Evolutionary conservation across 225 moss, liverwort and hornwort genomes (phyloP), one percentile per base, ranked within the genome.

Genomic region (Polytrichum formosum): DNA sequence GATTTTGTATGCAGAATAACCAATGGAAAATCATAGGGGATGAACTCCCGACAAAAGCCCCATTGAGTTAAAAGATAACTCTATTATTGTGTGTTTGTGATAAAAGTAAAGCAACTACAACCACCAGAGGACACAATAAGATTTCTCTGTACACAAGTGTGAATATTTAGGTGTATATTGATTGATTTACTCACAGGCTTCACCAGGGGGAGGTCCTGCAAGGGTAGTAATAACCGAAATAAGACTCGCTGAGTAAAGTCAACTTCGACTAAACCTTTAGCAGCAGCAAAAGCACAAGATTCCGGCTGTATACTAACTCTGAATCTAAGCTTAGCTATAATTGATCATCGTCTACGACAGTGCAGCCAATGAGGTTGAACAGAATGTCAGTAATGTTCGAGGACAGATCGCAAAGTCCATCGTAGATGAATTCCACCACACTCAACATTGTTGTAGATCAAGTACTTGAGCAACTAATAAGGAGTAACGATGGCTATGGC

Each of bases 391-490:
- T 74, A 61, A 74, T 7, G 67, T 30, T 53, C n/a, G 8, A 60
- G 1, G 74, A 68, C 27, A 68, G 62, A 29, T 61, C 67, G 27
- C 29, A 22, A 35, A 68, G 20, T 33, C 28, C 61, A 46, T 59
- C 46, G 27, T 46, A 37, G 68, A 61, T 68, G 67, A 74, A 68
- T 67, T 67, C 67, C 61, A 74, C 74, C 60, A 61, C 61, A 19
- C 7, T 22, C 61, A 54, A 62, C 74, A 68, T 74, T 35, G 5
- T 53, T 21, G 37, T 2, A 46, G 31, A 31, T 31, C 31, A 6
- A 55, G 20, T 7, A 58, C 20, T 58, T 58, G 19, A 22, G 56
- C 19, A 58, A 58, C 20, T 19, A 58, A 19, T 58, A 22, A 19
- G 56, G 56, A 58, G 56, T 19, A 5, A 23, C 20, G 58, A 59